Evolutionary conservation across 176 grass and related monocot genomes (phyloP).

Genomic region (Tillandsia fasciculata): DNA sequence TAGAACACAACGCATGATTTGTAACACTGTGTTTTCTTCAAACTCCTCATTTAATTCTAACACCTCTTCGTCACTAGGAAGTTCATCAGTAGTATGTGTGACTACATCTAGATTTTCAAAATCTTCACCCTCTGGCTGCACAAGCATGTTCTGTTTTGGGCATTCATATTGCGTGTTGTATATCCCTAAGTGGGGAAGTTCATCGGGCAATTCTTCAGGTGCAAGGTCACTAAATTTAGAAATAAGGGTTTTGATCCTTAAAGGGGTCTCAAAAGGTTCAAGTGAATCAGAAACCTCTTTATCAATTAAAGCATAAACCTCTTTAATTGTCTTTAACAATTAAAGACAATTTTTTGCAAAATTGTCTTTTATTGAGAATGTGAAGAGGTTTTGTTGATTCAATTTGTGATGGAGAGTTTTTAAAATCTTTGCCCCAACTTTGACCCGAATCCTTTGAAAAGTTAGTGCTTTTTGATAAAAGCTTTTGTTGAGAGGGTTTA

Average conservation of each 20-base stretch:
- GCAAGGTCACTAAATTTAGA: background rate
- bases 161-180: conserved; percentile 7
- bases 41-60: too few species aligned
- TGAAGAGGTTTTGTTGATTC: background rate
- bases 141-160: background rate
- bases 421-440: background rate
- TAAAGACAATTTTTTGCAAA: background rate
- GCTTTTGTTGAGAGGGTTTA: background rate
- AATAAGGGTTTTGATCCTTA: background rate
- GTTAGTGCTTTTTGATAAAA: background rate
- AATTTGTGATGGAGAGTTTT: background rate
- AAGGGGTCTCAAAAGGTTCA: background rate
- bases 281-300: background rate
- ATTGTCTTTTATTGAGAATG: background rate
- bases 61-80: too few species aligned
- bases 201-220: background rate
- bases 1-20: background rate
- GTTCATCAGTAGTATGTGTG: too few species aligned
- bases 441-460: background rate
- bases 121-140: too few species aligned
- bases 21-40: too few species aligned
- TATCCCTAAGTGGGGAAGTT: background rate
- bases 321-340: too few species aligned
- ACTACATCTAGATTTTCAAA: too few species aligned
- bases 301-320: too few species aligned